These are phyloP conservation scores for Ophiostoma himal-ulmi DNA, from an alignment of 2,329 filamentous ascomycete species.

Conservation along the genomic window DNA sequence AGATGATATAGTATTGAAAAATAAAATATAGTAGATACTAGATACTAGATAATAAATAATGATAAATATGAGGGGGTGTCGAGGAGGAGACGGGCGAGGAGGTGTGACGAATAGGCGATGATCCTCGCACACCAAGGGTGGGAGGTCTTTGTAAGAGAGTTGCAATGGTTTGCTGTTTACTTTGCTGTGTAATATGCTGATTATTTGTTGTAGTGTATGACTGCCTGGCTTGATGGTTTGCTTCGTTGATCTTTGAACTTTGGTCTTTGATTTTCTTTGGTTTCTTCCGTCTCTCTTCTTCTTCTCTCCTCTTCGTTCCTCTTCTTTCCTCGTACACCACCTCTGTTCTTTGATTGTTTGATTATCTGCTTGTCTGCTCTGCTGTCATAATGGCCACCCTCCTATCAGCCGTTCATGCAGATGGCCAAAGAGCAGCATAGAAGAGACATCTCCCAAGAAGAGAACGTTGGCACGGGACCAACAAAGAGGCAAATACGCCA, in stretches of 20 bases:
- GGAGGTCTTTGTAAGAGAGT: not conserved
- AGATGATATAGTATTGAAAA: not conserved
- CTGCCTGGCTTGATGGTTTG: not conserved
- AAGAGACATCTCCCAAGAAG: too few species aligned
- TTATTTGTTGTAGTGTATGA: not conserved
- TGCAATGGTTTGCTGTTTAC: not conserved
- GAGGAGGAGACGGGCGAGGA: slow-evolving; percentile 1
- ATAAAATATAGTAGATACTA: not conserved
- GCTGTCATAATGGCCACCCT: not conserved
- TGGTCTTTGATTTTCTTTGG: too few species aligned
- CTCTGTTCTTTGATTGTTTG: too few species aligned
- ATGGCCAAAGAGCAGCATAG: not conserved
- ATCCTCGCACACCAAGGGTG: slow-evolving; percentile 6
- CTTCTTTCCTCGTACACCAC: too few species aligned
- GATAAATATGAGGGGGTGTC: not conserved
- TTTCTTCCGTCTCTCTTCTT: too few species aligned
- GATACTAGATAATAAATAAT: not conserved
- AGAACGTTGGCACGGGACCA: slow-evolving; percentile 1
- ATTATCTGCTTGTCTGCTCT: too few species aligned
- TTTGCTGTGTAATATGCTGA: not conserved
- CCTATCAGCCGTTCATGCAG: not conserved
- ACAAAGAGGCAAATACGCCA: slow-evolving; percentile 3
- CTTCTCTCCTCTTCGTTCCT: too few species aligned
- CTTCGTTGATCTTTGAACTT: too few species aligned
- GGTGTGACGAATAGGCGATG: not conserved